These are phyloP conservation scores for Vararia minispora DNA, from an alignment of 768 basidiomycete genomes.

Conservation along the genomic window DNA sequence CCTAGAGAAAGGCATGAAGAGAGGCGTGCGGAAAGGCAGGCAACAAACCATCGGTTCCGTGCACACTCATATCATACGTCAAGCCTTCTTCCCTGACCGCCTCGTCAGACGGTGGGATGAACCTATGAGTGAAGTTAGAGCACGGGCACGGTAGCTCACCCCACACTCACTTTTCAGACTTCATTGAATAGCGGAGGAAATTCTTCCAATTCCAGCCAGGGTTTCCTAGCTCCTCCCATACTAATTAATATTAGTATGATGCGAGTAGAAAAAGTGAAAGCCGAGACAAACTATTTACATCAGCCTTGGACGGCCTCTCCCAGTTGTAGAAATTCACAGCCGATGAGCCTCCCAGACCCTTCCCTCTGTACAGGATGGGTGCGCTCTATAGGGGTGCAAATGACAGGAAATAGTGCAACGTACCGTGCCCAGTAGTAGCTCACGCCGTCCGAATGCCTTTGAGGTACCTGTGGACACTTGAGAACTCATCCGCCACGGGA, in stretches of 20 bases:
- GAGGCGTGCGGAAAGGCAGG: no score
- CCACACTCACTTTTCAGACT: constrained; percentile 12
- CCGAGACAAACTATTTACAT: constrained; percentile 12
- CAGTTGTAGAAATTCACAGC: constrained; percentile 13
- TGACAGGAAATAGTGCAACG: not conserved
- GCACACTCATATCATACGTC: constrained; percentile 2
- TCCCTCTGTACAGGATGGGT: constrained; percentile 10
- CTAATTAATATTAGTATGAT: constrained; percentile 1
- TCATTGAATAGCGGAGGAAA: not conserved
- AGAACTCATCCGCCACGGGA: not conserved
- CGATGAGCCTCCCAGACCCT: constrained; percentile 13
- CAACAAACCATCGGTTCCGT: constrained; percentile 7
- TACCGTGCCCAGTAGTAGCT: constrained; percentile 11
- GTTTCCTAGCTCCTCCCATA: constrained; percentile 1
- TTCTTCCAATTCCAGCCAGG: not conserved
- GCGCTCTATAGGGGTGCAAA: not conserved
- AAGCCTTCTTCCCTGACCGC: constrained; percentile 2
- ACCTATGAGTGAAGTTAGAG: not conserved
- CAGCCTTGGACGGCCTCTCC: constrained; percentile 13
- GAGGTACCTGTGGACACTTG: constrained; percentile 8
- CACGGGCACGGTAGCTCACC: not conserved
- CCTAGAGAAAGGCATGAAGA: constrained; percentile 1
- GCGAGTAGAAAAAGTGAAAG: no score
- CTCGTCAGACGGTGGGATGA: constrained; percentile 3
- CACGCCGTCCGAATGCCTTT: constrained; percentile 7